Evolutionary conservation across 176 grass and related monocot genomes (phyloP).

Genomic region (Poa annua): DNA sequence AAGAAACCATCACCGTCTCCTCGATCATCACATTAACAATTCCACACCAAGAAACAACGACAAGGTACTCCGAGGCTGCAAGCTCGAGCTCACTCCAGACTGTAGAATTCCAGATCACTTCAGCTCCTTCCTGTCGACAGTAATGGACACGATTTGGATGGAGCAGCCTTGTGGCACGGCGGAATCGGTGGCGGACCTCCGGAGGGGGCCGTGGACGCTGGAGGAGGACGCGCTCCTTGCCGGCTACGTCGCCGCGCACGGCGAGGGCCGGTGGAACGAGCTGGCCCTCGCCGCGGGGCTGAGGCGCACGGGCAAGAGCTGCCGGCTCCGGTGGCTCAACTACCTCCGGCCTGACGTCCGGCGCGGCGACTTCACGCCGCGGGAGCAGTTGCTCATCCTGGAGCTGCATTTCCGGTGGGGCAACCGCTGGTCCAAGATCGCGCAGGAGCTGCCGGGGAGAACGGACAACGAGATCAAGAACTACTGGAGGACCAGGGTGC

Average conservation of each 20-base stretch:
- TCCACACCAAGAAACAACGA: not conserved
- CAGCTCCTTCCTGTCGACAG: not conserved
- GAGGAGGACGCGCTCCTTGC: conserved; percentile 27
- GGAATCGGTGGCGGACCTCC: not conserved
- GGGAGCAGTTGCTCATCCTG: conserved; percentile 92
- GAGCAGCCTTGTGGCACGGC: not conserved
- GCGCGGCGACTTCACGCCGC: conserved; percentile 74
- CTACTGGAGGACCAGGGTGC: conserved; percentile 65
- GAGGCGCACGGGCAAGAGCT: conserved; percentile 82
- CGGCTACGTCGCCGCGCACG: conserved; percentile 2
- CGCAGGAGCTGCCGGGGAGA: conserved; percentile 45
- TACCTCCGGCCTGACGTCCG: conserved; percentile 95
- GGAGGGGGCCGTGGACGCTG: conserved; percentile 29
- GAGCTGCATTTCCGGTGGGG: conserved; percentile 95
- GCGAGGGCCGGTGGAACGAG: conserved; percentile 33
- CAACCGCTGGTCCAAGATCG: conserved; percentile 78
- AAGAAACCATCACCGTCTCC: not conserved
- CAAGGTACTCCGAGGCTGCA: not conserved
- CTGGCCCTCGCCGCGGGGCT: not conserved
- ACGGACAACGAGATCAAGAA: conserved; percentile 78
- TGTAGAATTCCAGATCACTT: conserved; percentile 6
- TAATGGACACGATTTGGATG: conserved; percentile 31
- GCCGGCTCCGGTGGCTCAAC: conserved; percentile 98
- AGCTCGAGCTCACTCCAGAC: not conserved
- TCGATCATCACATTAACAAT: conserved; percentile 5